These are phyloP conservation scores for Russula abietina DNA, from an alignment of 768 basidiomycete species.

Conservation along the genomic window DNA sequence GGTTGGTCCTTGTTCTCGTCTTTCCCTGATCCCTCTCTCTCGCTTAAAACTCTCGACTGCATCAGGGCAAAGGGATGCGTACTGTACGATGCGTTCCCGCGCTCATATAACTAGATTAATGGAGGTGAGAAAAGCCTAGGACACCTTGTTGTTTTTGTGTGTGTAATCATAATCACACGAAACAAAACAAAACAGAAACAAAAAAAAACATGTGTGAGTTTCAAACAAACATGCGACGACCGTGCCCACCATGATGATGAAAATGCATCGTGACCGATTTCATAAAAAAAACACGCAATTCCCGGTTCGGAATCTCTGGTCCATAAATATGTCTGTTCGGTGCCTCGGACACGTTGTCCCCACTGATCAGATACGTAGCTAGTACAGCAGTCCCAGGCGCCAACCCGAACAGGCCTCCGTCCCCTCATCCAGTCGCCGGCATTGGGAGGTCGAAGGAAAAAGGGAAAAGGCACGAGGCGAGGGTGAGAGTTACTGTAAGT, in stretches of 20 bases:
- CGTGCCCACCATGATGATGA: background rate
- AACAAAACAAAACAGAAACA: background rate
- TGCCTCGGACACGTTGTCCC: background rate
- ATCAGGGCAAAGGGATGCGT: too few relatives aligned
- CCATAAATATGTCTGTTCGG: background rate
- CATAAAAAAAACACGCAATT: background rate
- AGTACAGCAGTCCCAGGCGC: background rate
- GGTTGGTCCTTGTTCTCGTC: background rate
- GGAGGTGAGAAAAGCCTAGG: too few relatives aligned
- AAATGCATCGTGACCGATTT: background rate
- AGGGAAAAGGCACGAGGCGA: too few relatives aligned
- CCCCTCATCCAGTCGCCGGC: background rate
- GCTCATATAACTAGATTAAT: too few relatives aligned
- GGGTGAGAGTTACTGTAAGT: too few relatives aligned
- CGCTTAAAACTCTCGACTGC: background rate
- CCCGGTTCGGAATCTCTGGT: background rate
- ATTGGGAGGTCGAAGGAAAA: too few relatives aligned
- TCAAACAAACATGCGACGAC: background rate
- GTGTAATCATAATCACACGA: too few relatives aligned
- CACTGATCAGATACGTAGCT: too few relatives aligned
- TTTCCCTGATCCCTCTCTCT: background rate
- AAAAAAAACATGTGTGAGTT: too few relatives aligned
- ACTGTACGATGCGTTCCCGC: too few relatives aligned
- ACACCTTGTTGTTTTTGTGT: too few relatives aligned
- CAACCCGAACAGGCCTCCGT: too few relatives aligned